These are phyloP conservation scores for Naganishia sp. DNA, from an alignment of 1,284 basidiomycete genomes.

Conservation along the genomic window DNA sequence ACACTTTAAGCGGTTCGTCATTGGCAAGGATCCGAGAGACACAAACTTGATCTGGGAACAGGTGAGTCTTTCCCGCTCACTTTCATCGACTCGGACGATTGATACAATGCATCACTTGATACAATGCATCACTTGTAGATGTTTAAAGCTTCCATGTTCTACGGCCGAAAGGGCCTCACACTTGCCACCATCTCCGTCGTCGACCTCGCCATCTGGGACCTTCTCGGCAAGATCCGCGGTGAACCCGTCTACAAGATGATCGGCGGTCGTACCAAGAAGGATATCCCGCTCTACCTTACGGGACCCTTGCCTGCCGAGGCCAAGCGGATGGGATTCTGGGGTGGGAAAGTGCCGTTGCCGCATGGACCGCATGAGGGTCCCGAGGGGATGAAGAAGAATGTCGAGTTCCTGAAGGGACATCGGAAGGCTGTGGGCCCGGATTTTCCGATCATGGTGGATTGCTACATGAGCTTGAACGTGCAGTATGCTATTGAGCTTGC, in stretches of 20 bases:
- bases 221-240: slow-evolving; percentile 59
- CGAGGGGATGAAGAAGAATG: slow-evolving; percentile 58
- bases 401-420: slow-evolving; percentile 57
- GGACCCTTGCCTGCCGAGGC: slow-evolving; percentile 57
- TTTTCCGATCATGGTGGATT: slow-evolving; percentile 60
- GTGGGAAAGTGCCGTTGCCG: slow-evolving; percentile 58
- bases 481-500: slow-evolving; percentile 59
- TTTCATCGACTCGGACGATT: not conserved
- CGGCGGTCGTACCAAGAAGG: slow-evolving; percentile 58
- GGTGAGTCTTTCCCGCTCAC: slow-evolving; percentile 37
- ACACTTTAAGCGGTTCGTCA: slow-evolving; percentile 59
- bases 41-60: slow-evolving; percentile 58
- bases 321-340: slow-evolving; percentile 60
- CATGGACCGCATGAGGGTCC: slow-evolving; percentile 58
- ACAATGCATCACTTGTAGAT: slow-evolving; percentile 35
- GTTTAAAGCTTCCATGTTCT: slow-evolving; percentile 58
- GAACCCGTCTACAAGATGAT: slow-evolving; percentile 64
- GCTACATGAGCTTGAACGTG: slow-evolving; percentile 57
- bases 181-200: slow-evolving; percentile 60
- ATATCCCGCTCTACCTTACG: slow-evolving; percentile 60
- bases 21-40: slow-evolving; percentile 59
- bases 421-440: slow-evolving; percentile 55
- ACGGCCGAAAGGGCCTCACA: slow-evolving; percentile 60
- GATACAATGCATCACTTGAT: too few species aligned
- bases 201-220: slow-evolving; percentile 60